Evolutionary conservation across 1,284 basidiomycete genomes (phyloP), one percentile per base, ranked within the genome.

Genomic region (Marasmius oreades): DNA sequence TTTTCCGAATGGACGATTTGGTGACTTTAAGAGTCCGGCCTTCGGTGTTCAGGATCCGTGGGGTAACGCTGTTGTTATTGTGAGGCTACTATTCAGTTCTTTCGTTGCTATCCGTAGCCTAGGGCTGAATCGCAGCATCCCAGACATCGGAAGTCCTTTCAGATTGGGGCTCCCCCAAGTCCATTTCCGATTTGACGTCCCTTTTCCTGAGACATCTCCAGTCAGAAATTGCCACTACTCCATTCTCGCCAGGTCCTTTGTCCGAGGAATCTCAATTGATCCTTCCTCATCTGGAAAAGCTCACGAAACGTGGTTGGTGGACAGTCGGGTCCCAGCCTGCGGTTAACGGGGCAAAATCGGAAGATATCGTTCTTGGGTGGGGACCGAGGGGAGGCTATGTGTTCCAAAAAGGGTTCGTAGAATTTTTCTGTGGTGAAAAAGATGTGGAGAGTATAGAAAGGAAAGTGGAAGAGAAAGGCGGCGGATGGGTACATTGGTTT

Each of bases 1-100:
- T 69, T 99, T 97, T 70, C 96, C 96, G 3, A 99, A 99, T 67
- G 96, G 96, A 53, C 87, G 96, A n/a, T 99, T 98, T 71, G 97
- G 97, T 60, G 97, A 99, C 70, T 92, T 92, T 63, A 92, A 97
- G 67, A 95, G 92, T 76, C 96, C 96, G 5, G 96, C 96, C 0
- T 99, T 92, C 66, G 97, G 97, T 55, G 85, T 78, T 48, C 82
- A 83, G 62, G 86, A 86, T 61, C 85, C 79, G 6, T 92, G 89
- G 88, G 86, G 86, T 51, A 81, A 82, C 50, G 77, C 78, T 14
- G 77, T 74, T 47, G 72, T 84, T 33, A 76, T 79, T 52, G 87
- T 86, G 64, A 43, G 77, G n/a, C n/a, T 63, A 4, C 47, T 23
- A 4, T 20, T 23, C 59, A 33, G 7, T 37, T 28, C 16, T 28